A percentile compares a stretch with the other conserved stretches of the same genome.
These are phyloP conservation scores for Fusarium sp. DNA, from an alignment of 2,329 filamentous ascomycete species.

Conservation along the genomic window DNA sequence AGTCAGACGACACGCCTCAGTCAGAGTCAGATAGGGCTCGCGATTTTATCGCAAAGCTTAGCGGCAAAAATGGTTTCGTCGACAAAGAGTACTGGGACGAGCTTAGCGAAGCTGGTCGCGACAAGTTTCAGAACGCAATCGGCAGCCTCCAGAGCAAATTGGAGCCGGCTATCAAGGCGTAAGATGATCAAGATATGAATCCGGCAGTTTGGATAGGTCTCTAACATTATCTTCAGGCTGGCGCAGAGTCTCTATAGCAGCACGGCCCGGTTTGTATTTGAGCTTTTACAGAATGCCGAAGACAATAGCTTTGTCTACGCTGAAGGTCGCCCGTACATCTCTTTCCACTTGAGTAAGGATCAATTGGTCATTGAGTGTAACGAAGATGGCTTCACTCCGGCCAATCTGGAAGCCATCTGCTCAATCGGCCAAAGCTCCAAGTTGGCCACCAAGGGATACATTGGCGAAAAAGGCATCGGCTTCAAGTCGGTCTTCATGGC, in stretches of 20 bases:
- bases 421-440: conserved; percentile 6
- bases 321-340: background rate
- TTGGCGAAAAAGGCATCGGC: conserved; percentile 32
- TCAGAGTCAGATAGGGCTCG: background rate
- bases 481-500: conserved; percentile 37
- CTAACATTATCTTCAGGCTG: background rate
- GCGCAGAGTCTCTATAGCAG: conserved; percentile 8
- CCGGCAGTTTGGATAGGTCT: background rate
- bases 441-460: conserved; percentile 22
- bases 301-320: background rate
- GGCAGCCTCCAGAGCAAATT: background rate
- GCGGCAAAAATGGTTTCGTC: background rate
- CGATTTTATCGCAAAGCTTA: background rate
- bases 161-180: background rate
- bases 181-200: background rate
- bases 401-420: background rate
- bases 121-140: background rate
- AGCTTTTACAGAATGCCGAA: conserved; percentile 23
- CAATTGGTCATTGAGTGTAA: conserved; percentile 19
- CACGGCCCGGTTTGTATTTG: conserved; percentile 12
- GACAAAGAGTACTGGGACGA: background rate
- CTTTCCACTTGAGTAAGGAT: conserved; percentile 1
- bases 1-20: no score
- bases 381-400: conserved; percentile 14
- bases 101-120: background rate